Percentiles rank a stretch among this genome's conserved stretches.
Evolutionary conservation across 116 monocot species (phyloP).

Genomic region (Trichopus zeylanicus): DNA sequence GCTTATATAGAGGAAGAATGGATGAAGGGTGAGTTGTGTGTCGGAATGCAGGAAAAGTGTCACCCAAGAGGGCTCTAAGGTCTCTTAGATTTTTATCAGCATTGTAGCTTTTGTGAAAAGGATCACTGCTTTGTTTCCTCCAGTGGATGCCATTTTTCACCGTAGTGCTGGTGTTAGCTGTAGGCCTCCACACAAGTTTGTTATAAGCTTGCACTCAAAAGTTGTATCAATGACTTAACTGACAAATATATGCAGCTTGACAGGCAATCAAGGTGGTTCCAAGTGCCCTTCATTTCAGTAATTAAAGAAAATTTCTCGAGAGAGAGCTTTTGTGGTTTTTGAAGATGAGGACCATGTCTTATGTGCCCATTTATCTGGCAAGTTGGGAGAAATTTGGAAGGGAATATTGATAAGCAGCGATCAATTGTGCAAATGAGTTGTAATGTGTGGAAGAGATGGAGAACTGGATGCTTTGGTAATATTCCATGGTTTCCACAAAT

Average conservation of each 20-base stretch:
- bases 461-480: neutral
- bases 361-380: no score
- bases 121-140: slow-evolving; percentile 2
- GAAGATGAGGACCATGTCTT: no score
- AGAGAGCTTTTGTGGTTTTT: no score
- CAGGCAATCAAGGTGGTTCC: no score
- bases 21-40: neutral
- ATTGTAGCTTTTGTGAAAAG: slow-evolving; percentile 4
- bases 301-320: no score
- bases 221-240: neutral
- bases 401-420: neutral
- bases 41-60: neutral
- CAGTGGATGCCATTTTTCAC: no score
- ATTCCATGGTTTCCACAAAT: neutral
- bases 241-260: no score
- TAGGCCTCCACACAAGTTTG: neutral
- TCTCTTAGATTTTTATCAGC: neutral
- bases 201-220: no score
- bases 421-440: neutral
- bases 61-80: neutral
- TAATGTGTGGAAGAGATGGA: neutral
- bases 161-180: no score
- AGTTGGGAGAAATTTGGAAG: neutral
- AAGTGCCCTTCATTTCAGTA: no score
- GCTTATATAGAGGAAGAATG: neutral